phyloP scores from a whole-genome alignment of 331 rosid species.

The Cydonia oblonga region DNA sequence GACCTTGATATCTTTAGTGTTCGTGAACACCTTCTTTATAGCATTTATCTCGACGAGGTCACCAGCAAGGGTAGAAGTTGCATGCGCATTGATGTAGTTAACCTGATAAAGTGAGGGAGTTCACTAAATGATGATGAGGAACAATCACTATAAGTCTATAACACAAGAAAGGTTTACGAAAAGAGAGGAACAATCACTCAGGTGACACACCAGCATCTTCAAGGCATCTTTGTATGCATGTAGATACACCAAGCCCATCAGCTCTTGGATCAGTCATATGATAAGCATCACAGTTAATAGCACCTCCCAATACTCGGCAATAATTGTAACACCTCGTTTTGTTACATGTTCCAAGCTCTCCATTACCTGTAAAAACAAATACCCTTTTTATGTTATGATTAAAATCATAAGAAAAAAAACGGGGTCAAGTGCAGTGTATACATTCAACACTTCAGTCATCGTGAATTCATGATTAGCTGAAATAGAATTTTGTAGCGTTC shows the following conservation, averaged over 20 bases:
- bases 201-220: constrained; percentile 98
- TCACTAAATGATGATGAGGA: not conserved
- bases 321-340: constrained; percentile 83
- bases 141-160: not conserved
- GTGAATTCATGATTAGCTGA: not conserved
- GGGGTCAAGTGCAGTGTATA: not conserved
- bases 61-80: constrained; percentile 94
- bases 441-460: not conserved
- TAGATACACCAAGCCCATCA: constrained; percentile 96
- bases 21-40: constrained; percentile 83
- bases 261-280: constrained; percentile 97
- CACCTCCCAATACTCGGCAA: constrained; percentile 98
- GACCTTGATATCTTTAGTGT: constrained; percentile 76
- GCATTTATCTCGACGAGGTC: constrained; percentile 96
- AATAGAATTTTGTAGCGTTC: not conserved
- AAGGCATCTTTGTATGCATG: constrained; percentile 85
- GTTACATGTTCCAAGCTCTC: constrained; percentile 94
- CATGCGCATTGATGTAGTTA: constrained; percentile 95
- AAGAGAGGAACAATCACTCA: constrained; percentile 52
- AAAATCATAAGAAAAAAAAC: not conserved
- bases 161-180: not conserved
- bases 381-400: not conserved
- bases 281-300: constrained; percentile 89
- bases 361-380: constrained; percentile 47
- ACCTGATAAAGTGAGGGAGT: constrained; percentile 40